Percentiles rank a stretch among this genome's conserved stretches.
These are phyloP conservation scores for Isabelozyma rhagii DNA, from an alignment of 805 yeast genomes.

Conservation along the genomic window DNA sequence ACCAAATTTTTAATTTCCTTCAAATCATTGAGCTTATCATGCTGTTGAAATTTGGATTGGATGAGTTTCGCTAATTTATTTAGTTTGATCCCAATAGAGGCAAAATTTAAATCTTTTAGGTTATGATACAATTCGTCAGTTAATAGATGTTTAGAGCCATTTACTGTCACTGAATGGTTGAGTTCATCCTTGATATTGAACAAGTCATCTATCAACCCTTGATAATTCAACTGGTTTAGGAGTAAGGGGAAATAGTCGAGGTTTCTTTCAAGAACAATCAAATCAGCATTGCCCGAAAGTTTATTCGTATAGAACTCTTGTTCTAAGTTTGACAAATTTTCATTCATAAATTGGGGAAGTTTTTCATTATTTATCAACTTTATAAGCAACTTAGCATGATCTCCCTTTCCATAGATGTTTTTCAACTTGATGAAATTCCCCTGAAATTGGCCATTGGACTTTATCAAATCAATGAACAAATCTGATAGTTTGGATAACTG, in stretches of 20 bases:
- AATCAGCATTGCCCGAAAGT: slow-evolving; percentile 55
- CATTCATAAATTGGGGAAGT: slow-evolving; percentile 33
- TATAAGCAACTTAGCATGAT: slow-evolving; percentile 47
- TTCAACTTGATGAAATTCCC: slow-evolving; percentile 41
- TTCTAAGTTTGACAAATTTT: slow-evolving; percentile 33
- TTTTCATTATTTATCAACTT: slow-evolving; percentile 33
- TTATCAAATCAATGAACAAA: slow-evolving; percentile 45
- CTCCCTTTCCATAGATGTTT: slow-evolving; percentile 60
- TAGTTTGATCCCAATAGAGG: slow-evolving; percentile 70
- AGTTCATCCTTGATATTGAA: slow-evolving; percentile 42
- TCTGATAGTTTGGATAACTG: slow-evolving; percentile 48
- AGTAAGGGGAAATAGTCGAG: slow-evolving; percentile 71
- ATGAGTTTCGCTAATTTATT: slow-evolving; percentile 68
- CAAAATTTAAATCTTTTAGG: slow-evolving; percentile 69
- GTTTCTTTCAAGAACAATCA: slow-evolving; percentile 76
- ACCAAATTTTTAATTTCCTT: slow-evolving; percentile 69
- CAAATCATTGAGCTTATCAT: slow-evolving; percentile 17
- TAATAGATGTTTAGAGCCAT: slow-evolving; percentile 17
- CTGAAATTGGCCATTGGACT: slow-evolving; percentile 3
- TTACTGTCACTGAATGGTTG: slow-evolving; percentile 24
- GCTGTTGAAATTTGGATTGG: slow-evolving; percentile 54
- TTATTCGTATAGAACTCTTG: slow-evolving; percentile 30
- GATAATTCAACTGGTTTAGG: slow-evolving; percentile 74
- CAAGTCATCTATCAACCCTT: slow-evolving; percentile 77
- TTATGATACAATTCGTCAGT: slow-evolving; percentile 49